phyloP scores from a whole-genome alignment of 2,329 filamentous ascomycete genomes.

The Aphanoascus verrucosus region DNA sequence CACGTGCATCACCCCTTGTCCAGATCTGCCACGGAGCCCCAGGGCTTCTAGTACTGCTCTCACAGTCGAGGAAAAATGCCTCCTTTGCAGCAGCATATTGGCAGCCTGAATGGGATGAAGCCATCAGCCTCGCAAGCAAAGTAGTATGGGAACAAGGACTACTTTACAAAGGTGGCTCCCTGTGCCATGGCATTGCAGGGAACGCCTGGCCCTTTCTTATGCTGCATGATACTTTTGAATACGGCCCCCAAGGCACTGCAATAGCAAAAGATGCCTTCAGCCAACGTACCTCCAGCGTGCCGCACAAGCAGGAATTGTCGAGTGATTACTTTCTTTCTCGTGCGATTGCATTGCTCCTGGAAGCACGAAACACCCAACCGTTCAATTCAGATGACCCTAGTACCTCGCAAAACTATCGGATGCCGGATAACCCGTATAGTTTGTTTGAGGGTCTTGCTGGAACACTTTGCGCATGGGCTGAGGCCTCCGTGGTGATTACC shows the following conservation, averaged over 20 bases:
- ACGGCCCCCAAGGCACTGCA: slow-evolving; percentile 19
- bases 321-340: slow-evolving; percentile 31
- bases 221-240: slow-evolving; percentile 30
- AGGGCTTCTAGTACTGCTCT: slow-evolving; percentile 29
- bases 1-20: slow-evolving; percentile 25
- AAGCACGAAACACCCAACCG: slow-evolving; percentile 30
- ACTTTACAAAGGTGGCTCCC: slow-evolving; percentile 32
- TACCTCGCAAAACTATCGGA: slow-evolving; percentile 28
- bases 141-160: slow-evolving; percentile 35
- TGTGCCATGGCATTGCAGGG: slow-evolving; percentile 35
- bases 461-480: slow-evolving; percentile 34
- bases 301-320: slow-evolving; percentile 17
- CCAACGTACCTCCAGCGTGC: slow-evolving; percentile 13
- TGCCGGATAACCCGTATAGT: slow-evolving; percentile 33
- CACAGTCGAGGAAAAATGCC: slow-evolving; percentile 24
- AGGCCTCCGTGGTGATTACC: slow-evolving; percentile 29
- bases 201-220: slow-evolving; percentile 33
- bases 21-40: slow-evolving; percentile 36
- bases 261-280: slow-evolving; percentile 20
- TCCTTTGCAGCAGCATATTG: slow-evolving; percentile 24
- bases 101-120: slow-evolving; percentile 32
- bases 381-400: slow-evolving; percentile 21
- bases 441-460: slow-evolving; percentile 34
- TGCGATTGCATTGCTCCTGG: slow-evolving; percentile 30
- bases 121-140: slow-evolving; percentile 25